These are phyloP conservation scores for Amanita pallidorosea DNA, from an alignment of 768 basidiomycete genomes.

Conservation along the genomic window DNA sequence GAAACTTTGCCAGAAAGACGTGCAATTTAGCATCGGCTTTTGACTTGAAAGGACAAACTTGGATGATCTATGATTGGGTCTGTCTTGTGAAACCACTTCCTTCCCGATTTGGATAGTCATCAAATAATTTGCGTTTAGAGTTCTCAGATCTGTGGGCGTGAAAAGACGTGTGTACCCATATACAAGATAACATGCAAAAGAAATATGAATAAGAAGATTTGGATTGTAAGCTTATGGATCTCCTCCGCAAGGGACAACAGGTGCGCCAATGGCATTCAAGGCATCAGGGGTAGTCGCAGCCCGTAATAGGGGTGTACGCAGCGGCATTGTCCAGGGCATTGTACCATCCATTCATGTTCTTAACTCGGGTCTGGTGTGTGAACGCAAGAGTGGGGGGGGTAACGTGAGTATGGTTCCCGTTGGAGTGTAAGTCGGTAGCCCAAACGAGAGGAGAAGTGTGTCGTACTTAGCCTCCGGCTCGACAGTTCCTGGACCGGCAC, in stretches of 20 bases:
- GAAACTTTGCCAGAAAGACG: no score
- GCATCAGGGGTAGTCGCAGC: conserved; percentile 35
- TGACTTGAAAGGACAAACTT: no score
- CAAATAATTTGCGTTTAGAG: neutral
- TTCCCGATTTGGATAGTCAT: neutral
- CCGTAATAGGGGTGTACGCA: conserved; percentile 26
- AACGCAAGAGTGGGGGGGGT: conserved; percentile 42
- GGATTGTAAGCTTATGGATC: neutral
- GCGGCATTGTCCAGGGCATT: conserved; percentile 28
- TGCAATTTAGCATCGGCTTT: no score
- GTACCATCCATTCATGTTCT: conserved; percentile 45
- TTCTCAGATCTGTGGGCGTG: neutral
- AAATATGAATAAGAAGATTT: neutral
- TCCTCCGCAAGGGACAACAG: conserved; percentile 19
- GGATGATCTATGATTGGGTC: no score
- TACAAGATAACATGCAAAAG: neutral
- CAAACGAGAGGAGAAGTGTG: conserved; percentile 29
- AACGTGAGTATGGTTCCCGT: conserved; percentile 35
- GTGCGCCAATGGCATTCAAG: conserved; percentile 14
- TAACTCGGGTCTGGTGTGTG: conserved; percentile 22
- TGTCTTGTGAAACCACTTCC: no score
- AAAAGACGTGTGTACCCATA: neutral
- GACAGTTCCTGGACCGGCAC: conserved; percentile 40
- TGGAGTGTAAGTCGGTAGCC: conserved; percentile 56
- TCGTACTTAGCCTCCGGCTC: conserved; percentile 26